Conservation (phyloP, 306 rosid species). For the Inga oerstediana region DNA sequence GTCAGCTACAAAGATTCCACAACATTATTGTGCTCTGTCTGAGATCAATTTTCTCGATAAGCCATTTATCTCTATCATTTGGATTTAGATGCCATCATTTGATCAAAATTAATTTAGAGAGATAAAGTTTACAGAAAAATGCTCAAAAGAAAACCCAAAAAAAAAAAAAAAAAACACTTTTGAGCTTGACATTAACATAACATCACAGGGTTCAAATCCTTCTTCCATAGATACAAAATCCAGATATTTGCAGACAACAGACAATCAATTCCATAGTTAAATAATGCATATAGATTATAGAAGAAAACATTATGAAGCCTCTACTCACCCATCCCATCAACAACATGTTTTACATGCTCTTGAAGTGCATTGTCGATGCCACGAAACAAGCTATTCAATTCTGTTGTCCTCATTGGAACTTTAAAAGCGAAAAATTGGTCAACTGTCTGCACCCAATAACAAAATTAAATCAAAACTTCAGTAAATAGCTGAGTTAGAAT, state of each 20-base stretch:
- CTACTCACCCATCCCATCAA: constrained; percentile 75
- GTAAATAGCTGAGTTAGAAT: neutral
- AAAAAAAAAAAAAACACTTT: neutral
- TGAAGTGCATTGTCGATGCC: constrained; percentile 98
- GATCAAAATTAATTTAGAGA: neutral
- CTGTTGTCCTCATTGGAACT: constrained; percentile 96
- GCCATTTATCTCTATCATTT: neutral
- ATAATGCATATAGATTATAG: constrained; percentile 9
- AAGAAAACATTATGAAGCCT: constrained; percentile 23
- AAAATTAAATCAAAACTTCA: constrained; percentile 25
- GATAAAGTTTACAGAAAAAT: neutral
- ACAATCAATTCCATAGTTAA: constrained; percentile 13
- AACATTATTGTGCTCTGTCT: neutral
- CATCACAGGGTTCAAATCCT: constrained; percentile 16
- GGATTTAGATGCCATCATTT: neutral
- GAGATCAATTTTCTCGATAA: neutral
- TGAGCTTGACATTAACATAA: neutral
- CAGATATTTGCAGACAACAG: constrained; percentile 13
- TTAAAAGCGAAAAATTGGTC: constrained; percentile 93
- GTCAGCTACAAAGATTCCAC: neutral
- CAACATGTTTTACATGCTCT: constrained; percentile 70
- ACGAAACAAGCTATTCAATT: constrained; percentile 82
- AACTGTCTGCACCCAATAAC: constrained; percentile 71
- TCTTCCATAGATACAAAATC: constrained; percentile 8
- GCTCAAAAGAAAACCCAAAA: neutral